Evolutionary conservation across 805 yeast genomes (phyloP), one percentile per base, ranked within the genome.

Genomic region (Yarrowia sp.): DNA sequence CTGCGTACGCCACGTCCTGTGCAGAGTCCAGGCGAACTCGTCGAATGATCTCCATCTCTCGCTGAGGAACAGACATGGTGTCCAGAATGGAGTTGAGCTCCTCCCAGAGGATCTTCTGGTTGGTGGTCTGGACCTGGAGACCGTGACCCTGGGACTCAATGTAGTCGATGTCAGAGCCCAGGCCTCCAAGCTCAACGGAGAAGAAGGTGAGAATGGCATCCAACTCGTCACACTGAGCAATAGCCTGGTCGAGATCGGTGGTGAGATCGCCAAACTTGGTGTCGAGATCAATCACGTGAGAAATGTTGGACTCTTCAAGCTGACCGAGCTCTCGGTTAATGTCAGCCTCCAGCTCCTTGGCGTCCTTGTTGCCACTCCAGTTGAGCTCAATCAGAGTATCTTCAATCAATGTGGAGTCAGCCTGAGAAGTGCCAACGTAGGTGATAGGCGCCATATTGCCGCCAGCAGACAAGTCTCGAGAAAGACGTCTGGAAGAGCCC

Each of bases 81-180:
- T 84, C 83, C 70, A 92, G 77, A 55, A 92, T 81, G n/a, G 83
- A 85, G 46, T 85, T 84, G 67, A 92, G 81, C 69, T 91, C 92
- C 56, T 83, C 85, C 82, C 87, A 88, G 30, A 92, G 79, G n/a
- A 83, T 75, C 73, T 90, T 91, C 76, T 90, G 90, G 77, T 93
- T 93, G 52, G 91, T 87, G 6, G 94, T 86, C 71, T 87, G 88
- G 8, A 93, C 88, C 77, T 93, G 97, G 17, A 92, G 77, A 60
- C 97, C 97, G 72, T 89, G 86, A 2, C 93, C 87, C 74, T 88
- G 90, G 42, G 82, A 81, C 74, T 92, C 97, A 49, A 92, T 86
- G 64, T 83, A 84, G 55, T 85, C 83, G 63, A 93, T 86, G 69
- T 90, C 94, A 3, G 86, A 86, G 14, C 87, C 84, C 43, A 91